Percentiles rank a stretch among this genome's conserved stretches.
Evolutionary conservation across 768 basidiomycete species (phyloP).

Genomic region (Gautieria morchelliformis): DNA sequence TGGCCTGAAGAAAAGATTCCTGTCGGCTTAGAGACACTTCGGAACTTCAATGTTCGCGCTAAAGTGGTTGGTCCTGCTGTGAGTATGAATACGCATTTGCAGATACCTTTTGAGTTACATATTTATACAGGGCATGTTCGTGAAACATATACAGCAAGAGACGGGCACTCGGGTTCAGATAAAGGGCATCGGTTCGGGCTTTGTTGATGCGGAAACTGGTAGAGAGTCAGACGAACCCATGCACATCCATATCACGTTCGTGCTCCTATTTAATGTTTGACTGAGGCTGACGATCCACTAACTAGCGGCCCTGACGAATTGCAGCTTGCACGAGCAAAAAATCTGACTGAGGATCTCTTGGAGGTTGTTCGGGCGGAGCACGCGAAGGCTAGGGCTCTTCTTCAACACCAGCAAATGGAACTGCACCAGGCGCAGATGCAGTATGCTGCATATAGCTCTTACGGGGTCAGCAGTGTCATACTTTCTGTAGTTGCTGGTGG

Average conservation of each 20-base stretch:
- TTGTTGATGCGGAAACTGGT: conserved; percentile 86
- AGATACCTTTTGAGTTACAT: neutral
- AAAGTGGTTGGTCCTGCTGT: conserved; percentile 96
- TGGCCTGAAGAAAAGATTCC: conserved; percentile 97
- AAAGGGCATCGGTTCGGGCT: conserved; percentile 90
- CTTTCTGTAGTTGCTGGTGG: conserved; percentile 16
- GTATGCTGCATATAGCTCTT: conserved; percentile 63
- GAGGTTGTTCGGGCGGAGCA: conserved; percentile 85
- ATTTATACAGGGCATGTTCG: conserved; percentile 74
- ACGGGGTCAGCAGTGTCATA: conserved; percentile 49
- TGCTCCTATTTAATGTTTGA: conserved; percentile 11
- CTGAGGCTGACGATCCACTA: neutral
- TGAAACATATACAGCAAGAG: conserved; percentile 97
- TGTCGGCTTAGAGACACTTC: conserved; percentile 79
- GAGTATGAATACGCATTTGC: conserved; percentile 17
- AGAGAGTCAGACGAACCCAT: conserved; percentile 82
- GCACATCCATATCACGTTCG: conserved; percentile 86
- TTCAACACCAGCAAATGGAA: conserved; percentile 78
- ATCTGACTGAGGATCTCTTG: conserved; percentile 80
- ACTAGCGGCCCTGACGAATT: conserved; percentile 73
- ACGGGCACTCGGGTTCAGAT: conserved; percentile 96
- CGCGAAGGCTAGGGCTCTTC: conserved; percentile 57
- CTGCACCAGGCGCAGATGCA: conserved; percentile 76
- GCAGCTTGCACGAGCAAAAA: conserved; percentile 80
- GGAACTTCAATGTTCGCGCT: conserved; percentile 96